phyloP scores from a whole-genome alignment of 768 basidiomycete species.

The Leccinum barrowsii region DNA sequence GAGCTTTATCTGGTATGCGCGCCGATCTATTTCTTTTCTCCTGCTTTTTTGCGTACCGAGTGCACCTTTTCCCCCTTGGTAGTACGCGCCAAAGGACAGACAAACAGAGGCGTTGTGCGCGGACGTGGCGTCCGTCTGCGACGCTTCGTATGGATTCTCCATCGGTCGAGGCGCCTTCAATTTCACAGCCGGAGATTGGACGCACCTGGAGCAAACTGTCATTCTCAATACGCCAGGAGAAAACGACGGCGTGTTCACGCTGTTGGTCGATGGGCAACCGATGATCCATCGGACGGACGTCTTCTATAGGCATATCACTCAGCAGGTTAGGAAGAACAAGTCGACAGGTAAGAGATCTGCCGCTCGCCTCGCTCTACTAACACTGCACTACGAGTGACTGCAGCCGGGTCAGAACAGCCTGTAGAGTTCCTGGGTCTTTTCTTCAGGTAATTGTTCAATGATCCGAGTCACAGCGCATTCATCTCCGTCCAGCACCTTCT shows the following conservation, averaged over 20 bases:
- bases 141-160: slow-evolving; percentile 66
- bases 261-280: slow-evolving; percentile 59
- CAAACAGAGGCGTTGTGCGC: slow-evolving; percentile 60
- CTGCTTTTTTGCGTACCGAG: not conserved
- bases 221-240: slow-evolving; percentile 69
- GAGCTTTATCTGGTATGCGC: slow-evolving; percentile 70
- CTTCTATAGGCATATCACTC: slow-evolving; percentile 51
- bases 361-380: not conserved
- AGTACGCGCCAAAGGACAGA: slow-evolving; percentile 76
- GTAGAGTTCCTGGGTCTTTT: slow-evolving; percentile 57
- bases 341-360: slow-evolving; percentile 7
- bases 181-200: slow-evolving; percentile 66
- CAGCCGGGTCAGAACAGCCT: not conserved
- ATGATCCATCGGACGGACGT: slow-evolving; percentile 55
- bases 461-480: not conserved
- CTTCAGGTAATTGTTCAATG: slow-evolving; percentile 57
- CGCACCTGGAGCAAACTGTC: slow-evolving; percentile 65
- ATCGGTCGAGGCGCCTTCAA: slow-evolving; percentile 69
- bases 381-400: not conserved
- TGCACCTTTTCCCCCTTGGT: not conserved
- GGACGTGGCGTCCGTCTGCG: slow-evolving; percentile 59
- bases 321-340: not conserved
- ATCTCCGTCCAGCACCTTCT: slow-evolving; percentile 56
- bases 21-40: not conserved
- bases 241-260: slow-evolving; percentile 60